Base-by-base conservation (phyloP, 352 stramenopile genomes). In the Saprolegnia parasitica region DNA sequence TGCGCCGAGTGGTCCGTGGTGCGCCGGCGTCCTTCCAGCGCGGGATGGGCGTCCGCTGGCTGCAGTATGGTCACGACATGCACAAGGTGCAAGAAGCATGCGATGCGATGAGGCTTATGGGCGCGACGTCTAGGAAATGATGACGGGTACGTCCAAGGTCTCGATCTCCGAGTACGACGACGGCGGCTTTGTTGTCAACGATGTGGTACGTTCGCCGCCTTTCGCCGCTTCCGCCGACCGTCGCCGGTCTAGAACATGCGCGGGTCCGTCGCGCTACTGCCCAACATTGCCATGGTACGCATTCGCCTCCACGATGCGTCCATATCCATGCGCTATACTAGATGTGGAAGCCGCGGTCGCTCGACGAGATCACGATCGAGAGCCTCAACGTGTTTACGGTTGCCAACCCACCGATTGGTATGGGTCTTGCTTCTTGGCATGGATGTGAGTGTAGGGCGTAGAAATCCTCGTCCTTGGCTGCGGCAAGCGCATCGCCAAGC, bases 51-150 rank as follows among this genome's bases (percentile, higher is more conserved):
- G 63, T 70, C 45, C 62, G 71, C 71, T 72, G 72, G 67, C 90
- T 94, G 60, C 90, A 91, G 76, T 94, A 94, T 56, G 86, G 86
- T 6, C 86, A 94, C 61, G 86, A 94, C 71, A 81, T 94, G 77
- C 86, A 94, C 37, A 56, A 65, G 49, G 71, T 74, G 56, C 20
- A 73, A 84, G 73, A 81, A 86, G 37, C 20, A 23, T 45, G 45
- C 47, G 10, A n/a, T 63, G 26, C 65, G 40, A 32, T 68, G 39
- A n/a, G 63, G 26, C 46, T 73, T 24, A 57, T 49, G 11, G 37
- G 24, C 40, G 18, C 20, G n/a, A 13, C 56, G 0, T 20, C 1
- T 67, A 94, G 86, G 86, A 94, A 74, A 94, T 94, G 86, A 76
- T 94, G 56, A 85, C 80, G 61, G 86, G 81, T 54, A 90, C 86